These are phyloP conservation scores for Yamadazyma dushanensis DNA, from an alignment of 1,139 yeast genomes.

Conservation along the genomic window DNA sequence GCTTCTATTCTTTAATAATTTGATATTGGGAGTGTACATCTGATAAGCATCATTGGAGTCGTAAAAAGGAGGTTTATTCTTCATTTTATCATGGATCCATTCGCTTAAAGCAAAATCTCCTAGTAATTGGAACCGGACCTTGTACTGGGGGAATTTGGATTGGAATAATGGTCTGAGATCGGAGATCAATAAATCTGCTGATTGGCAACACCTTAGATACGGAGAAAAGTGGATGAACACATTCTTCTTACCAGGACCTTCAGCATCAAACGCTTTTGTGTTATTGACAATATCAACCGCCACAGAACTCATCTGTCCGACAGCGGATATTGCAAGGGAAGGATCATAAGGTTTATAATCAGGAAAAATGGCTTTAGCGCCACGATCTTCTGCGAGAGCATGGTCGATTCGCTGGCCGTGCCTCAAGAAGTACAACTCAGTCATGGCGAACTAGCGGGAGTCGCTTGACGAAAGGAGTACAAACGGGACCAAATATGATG, in stretches of 20 bases:
- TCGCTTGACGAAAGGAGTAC: too few relatives aligned
- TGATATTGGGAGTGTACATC: slow-evolving; percentile 49
- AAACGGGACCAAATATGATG: too few relatives aligned
- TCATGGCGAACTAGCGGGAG: slow-evolving; percentile 7
- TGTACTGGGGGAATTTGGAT: slow-evolving; percentile 30
- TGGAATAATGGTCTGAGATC: slow-evolving; percentile 26
- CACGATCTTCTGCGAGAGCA: slow-evolving; percentile 26
- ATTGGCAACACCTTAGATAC: slow-evolving; percentile 46
- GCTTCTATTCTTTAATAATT: slow-evolving; percentile 34
- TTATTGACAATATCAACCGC: slow-evolving; percentile 29
- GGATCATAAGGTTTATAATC: slow-evolving; percentile 43
- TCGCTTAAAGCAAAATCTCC: slow-evolving; percentile 51
- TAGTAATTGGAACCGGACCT: slow-evolving; percentile 39
- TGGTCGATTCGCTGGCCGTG: slow-evolving; percentile 50
- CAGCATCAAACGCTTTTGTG: slow-evolving; percentile 25
- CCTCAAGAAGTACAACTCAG: slow-evolving; percentile 45
- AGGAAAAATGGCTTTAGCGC: slow-evolving; percentile 27
- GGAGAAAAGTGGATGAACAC: slow-evolving; percentile 47
- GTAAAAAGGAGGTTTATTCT: slow-evolving; percentile 42
- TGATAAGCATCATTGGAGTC: slow-evolving; percentile 50
- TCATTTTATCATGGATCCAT: slow-evolving; percentile 51
- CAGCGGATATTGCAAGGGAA: slow-evolving; percentile 33
- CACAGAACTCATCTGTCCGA: slow-evolving; percentile 29
- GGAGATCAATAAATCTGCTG: slow-evolving; percentile 42
- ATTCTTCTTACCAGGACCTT: slow-evolving; percentile 28